phyloP scores from a whole-genome alignment of 1,284 basidiomycete species.

The Cystobasidiaceae sp. region DNA sequence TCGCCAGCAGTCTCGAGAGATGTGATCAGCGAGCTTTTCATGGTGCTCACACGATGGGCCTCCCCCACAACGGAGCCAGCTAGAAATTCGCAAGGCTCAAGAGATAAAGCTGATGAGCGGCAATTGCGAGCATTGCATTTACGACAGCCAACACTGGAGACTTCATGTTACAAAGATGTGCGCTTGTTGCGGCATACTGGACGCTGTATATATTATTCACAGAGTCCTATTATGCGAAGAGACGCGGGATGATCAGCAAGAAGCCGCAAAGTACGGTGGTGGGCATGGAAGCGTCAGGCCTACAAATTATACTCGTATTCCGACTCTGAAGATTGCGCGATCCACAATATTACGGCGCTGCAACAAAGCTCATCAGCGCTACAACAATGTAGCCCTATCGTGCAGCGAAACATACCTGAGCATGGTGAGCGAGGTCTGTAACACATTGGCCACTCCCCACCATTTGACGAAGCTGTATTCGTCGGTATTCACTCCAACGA shows the following conservation, averaged over 20 bases:
- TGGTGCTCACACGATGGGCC: too few relatives aligned
- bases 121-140: too few relatives aligned
- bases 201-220: too few relatives aligned
- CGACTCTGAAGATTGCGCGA: conserved; percentile 68
- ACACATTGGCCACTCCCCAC: conserved; percentile 91
- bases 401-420: conserved; percentile 48
- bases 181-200: too few relatives aligned
- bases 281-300: not conserved
- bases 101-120: too few relatives aligned
- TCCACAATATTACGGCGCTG: conserved; percentile 75
- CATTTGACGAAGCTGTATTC: conserved; percentile 62
- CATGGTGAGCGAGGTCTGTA: conserved; percentile 88
- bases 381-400: not conserved
- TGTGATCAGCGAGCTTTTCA: too few relatives aligned
- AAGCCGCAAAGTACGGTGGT: not conserved
- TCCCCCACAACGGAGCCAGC: too few relatives aligned
- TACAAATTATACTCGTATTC: conserved; percentile 81
- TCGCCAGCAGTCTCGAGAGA: too few relatives aligned
- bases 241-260: not conserved
- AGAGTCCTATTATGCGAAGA: too few relatives aligned
- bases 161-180: too few relatives aligned
- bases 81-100: too few relatives aligned
- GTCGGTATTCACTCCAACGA: conserved; percentile 65
- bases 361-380: not conserved
- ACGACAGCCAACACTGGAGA: too few relatives aligned